Evolutionary conservation across 1,284 basidiomycete genomes (phyloP).

Genomic region (Cutaneotrichosporon cyanovorans): DNA sequence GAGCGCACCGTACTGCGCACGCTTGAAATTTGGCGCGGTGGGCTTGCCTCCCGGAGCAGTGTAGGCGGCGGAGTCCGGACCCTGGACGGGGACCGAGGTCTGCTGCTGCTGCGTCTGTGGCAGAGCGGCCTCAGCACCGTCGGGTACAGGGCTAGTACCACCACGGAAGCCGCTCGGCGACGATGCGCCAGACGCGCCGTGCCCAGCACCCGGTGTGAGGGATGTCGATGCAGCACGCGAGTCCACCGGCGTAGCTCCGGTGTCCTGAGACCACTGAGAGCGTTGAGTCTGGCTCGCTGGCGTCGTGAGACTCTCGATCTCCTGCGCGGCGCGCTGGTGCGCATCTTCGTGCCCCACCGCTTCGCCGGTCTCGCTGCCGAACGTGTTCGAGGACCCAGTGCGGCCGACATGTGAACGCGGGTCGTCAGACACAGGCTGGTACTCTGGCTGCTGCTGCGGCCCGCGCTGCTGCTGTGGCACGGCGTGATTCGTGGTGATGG

Average conservation of each 20-base stretch:
- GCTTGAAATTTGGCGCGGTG: no score
- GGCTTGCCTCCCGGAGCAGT: no score
- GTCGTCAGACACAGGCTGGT: not conserved
- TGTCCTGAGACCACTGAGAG: constrained; percentile 2
- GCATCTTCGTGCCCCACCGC: not conserved
- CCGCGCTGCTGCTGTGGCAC: not conserved
- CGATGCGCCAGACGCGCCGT: not conserved
- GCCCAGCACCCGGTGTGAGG: not conserved
- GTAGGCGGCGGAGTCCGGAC: not conserved
- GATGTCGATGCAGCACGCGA: not conserved
- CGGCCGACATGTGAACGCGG: not conserved
- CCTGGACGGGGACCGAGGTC: not conserved
- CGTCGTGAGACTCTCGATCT: not conserved
- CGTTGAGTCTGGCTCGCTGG: constrained; percentile 1
- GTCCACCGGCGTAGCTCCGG: not conserved
- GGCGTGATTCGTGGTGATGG: not conserved
- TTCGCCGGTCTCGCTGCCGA: not conserved
- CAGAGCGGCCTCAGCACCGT: not conserved
- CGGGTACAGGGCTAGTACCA: not conserved
- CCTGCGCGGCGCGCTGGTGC: not conserved
- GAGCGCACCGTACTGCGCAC: not conserved
- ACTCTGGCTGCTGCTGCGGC: not conserved
- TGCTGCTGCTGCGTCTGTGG: not conserved
- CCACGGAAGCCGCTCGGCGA: not conserved
- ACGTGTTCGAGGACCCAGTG: not conserved